Evolutionary conservation across 1,284 basidiomycete genomes (phyloP), one percentile per base, ranked within the genome.

Genomic region (Tremellales sp.): DNA sequence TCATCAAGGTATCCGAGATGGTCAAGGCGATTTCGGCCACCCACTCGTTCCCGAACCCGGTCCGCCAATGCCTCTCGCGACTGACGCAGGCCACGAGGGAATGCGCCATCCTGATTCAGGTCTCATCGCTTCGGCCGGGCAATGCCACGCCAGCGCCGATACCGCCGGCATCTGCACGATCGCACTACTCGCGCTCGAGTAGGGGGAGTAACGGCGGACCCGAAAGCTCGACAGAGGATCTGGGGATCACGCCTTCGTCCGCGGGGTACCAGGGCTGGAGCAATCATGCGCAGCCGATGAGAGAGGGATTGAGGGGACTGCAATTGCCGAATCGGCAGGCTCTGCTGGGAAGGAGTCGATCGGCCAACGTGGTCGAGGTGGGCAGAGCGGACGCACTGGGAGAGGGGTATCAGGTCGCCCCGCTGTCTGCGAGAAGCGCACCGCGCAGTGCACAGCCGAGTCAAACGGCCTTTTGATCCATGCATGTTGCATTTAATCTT

Each of bases 41-140:
- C 26, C 69, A 74, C 43, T 45, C 53, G 7, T 69, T 72, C 53
- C 61, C 65, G 10, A 32, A 45, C 0, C 35, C 42, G 9, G 64
- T 73, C 6, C 60, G 72, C 22, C 66, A 68, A 42, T 62, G 65
- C 9, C 58, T 74, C 29, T 63, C 63, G 2, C 59, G 65, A 45
- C 56, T 76, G 16, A 74, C 74, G 12, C 71, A 73, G 54, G 66
- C 70, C 10, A 75, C 74, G n/a, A 58, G 73, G 41, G 75, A 76
- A 56, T 72, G 74, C 45, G 74, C 73, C 2, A 74, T 74, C 32
- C 50, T 74, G 39, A 63, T 76, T 19, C 68, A 71, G 47, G 72
- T 74, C 4, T 66, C 66, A 8, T 65, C 59, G 7, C 50, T 71
- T 19, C 58, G 66, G 24, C 68, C 70, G 4, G 55, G 57, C 1